Evolutionary conservation across 352 stramenopile species (phyloP).

Genomic region (Phytophthora chlamydospora): DNA sequence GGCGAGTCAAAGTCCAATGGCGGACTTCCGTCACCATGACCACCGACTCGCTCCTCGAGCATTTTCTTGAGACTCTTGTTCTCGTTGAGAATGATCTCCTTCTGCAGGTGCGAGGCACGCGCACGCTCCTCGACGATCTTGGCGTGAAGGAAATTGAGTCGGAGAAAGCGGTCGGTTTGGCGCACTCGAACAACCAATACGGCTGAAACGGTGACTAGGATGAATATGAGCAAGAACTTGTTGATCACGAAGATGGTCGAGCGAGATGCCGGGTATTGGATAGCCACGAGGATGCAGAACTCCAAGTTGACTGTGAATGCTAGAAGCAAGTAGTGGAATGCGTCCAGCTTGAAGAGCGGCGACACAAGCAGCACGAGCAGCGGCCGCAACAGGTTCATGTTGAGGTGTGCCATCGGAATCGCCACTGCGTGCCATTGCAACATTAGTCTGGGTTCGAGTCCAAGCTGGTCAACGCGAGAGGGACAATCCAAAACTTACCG

Average conservation of each 20-base stretch:
- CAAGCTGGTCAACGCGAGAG: neutral
- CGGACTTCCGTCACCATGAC: slow-evolving; percentile 28
- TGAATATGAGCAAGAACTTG: slow-evolving; percentile 79
- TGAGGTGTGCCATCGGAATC: slow-evolving; percentile 70
- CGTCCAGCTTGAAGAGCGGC: slow-evolving; percentile 77
- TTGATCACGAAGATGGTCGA: slow-evolving; percentile 68
- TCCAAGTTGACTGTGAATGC: slow-evolving; percentile 68
- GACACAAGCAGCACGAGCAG: slow-evolving; percentile 65
- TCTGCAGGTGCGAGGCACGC: slow-evolving; percentile 68
- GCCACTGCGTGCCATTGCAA: slow-evolving; percentile 40
- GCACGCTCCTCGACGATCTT: slow-evolving; percentile 75
- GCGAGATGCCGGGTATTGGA: slow-evolving; percentile 65
- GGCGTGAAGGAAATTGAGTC: slow-evolving; percentile 77
- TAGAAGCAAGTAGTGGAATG: slow-evolving; percentile 73
- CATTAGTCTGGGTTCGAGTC: neutral
- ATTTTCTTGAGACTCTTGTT: slow-evolving; percentile 88
- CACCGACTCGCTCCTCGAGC: slow-evolving; percentile 61
- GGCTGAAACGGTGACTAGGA: slow-evolving; percentile 53
- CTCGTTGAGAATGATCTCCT: slow-evolving; percentile 85
- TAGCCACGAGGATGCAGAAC: slow-evolving; percentile 67
- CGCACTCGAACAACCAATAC: slow-evolving; percentile 71
- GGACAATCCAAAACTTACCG: slow-evolving; percentile 27
- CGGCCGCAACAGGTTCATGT: slow-evolving; percentile 71
- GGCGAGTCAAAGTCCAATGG: slow-evolving; percentile 81
- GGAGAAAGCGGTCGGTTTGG: slow-evolving; percentile 77